Evolutionary conservation across 192 early-diverging fungal genomes (phyloP).

Genomic region (Coemansia sp.): DNA sequence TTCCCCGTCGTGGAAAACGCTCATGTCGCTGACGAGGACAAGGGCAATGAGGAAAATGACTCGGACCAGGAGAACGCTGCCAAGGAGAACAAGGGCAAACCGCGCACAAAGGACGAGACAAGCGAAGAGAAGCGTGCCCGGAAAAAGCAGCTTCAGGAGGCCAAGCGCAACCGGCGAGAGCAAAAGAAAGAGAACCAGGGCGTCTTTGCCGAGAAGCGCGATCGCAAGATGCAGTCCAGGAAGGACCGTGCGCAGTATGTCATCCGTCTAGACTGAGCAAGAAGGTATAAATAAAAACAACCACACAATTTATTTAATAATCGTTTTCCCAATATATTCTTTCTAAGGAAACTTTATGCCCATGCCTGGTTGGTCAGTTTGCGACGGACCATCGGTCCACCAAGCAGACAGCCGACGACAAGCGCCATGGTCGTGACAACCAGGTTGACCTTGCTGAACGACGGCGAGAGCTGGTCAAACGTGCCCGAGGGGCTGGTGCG

Average conservation of each 20-base stretch:
- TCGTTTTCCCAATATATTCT: too few species aligned
- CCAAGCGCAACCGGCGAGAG: conserved; percentile 55
- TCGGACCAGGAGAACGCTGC: conserved; percentile 22
- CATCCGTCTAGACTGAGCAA: conserved; percentile 23
- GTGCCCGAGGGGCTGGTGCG: conserved; percentile 78
- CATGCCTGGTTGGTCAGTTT: conserved; percentile 56
- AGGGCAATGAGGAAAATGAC: conserved; percentile 17
- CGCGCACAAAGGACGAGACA: conserved; percentile 78
- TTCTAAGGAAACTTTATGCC: conserved; percentile 47
- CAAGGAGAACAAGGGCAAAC: conserved; percentile 61
- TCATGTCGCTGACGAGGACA: conserved; percentile 25
- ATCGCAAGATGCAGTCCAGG: conserved; percentile 50
- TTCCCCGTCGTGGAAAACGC: conserved; percentile 59
- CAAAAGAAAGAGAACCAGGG: conserved; percentile 45
- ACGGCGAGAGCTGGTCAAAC: conserved; percentile 91
- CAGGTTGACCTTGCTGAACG: conserved; percentile 85
- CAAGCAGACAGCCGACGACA: conserved; percentile 67
- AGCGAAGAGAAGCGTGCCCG: conserved; percentile 90
- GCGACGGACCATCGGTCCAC: conserved; percentile 68
- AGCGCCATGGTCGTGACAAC: conserved; percentile 80
- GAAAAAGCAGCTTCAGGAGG: conserved; percentile 82
- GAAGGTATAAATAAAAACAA: conserved; percentile 1
- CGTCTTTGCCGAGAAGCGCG: conserved; percentile 38
- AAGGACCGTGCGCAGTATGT: conserved; percentile 48
- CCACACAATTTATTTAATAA: background rate